Conservation (phyloP, 1,139 yeast species). For the Magnusiomyces fungicola region DNA sequence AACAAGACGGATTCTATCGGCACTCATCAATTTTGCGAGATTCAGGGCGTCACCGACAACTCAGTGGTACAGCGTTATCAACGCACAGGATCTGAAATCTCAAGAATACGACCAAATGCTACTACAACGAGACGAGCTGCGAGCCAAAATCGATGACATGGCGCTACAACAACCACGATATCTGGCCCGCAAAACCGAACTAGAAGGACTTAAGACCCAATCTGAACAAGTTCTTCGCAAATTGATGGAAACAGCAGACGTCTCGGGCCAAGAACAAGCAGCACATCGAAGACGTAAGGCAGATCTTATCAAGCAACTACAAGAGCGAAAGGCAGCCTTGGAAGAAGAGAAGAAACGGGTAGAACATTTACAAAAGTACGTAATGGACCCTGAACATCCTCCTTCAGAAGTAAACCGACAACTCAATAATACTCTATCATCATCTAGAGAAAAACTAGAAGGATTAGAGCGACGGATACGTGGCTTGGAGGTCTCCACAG, state of each 20-base stretch:
- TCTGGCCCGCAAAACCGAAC: constrained; percentile 37
- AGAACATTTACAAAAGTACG: background rate
- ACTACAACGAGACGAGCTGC: constrained; percentile 38
- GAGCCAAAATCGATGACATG: constrained; percentile 27
- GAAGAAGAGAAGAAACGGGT: background rate
- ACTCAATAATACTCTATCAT: constrained; percentile 42
- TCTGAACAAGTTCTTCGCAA: constrained; percentile 58
- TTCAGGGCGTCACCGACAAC: constrained; percentile 48
- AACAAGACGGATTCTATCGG: constrained; percentile 62
- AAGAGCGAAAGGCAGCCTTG: constrained; percentile 37
- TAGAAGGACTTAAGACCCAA: constrained; percentile 49
- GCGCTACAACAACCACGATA: constrained; percentile 23
- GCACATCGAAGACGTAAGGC: constrained; percentile 59
- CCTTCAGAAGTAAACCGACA: background rate
- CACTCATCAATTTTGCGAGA: constrained; percentile 77
- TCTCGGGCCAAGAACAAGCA: constrained; percentile 56
- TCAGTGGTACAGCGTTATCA: constrained; percentile 30
- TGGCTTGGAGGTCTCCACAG: constrained; percentile 49
- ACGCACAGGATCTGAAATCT: background rate
- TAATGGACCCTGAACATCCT: background rate
- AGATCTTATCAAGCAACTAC: constrained; percentile 47
- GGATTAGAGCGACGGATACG: constrained; percentile 44
- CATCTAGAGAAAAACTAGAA: constrained; percentile 38
- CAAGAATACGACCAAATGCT: background rate
- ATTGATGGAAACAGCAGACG: constrained; percentile 58